Evolutionary conservation across 768 basidiomycete species (phyloP).

Genomic region (Kwoniella bestiolae): DNA sequence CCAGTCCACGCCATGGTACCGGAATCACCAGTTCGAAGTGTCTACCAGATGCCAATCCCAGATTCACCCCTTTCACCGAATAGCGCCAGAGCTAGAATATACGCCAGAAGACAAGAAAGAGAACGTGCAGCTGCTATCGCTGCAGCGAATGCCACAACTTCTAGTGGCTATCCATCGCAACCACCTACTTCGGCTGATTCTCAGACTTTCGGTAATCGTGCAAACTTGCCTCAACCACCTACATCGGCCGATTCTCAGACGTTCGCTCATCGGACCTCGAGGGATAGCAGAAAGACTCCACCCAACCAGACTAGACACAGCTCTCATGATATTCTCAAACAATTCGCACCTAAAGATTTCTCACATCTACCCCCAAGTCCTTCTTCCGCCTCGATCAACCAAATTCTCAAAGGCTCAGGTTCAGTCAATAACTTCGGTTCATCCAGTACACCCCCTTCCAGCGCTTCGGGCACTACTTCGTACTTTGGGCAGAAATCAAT

Average conservation of each 20-base stretch:
- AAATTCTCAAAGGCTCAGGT: slow-evolving; percentile 65
- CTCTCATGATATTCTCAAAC: slow-evolving; percentile 63
- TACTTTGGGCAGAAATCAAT: slow-evolving; percentile 18
- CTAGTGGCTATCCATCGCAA: not conserved
- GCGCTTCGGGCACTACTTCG: slow-evolving; percentile 45
- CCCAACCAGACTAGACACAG: slow-evolving; percentile 28
- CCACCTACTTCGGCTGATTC: slow-evolving; percentile 43
- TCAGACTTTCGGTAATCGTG: slow-evolving; percentile 15
- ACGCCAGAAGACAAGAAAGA: slow-evolving; percentile 36
- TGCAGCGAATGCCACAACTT: not conserved
- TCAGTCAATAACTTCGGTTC: slow-evolving; percentile 47
- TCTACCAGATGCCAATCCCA: not conserved
- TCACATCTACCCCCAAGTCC: slow-evolving; percentile 90
- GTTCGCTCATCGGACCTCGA: slow-evolving; percentile 9
- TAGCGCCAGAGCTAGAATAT: slow-evolving; percentile 40
- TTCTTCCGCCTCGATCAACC: slow-evolving; percentile 84
- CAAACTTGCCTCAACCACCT: slow-evolving; percentile 22
- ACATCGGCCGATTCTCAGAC: slow-evolving; percentile 44
- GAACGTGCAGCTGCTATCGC: slow-evolving; percentile 22
- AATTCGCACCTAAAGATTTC: slow-evolving; percentile 71
- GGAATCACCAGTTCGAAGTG: slow-evolving; percentile 10
- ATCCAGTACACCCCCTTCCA: slow-evolving; percentile 25
- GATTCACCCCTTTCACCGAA: slow-evolving; percentile 28
- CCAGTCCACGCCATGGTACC: not conserved
- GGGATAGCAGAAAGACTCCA: slow-evolving; percentile 38